Percentiles rank a stretch among this genome's conserved stretches.
Conservation (phyloP, 2,329 filamentous ascomycete species). For the Lasiodiplodia sp. region DNA sequence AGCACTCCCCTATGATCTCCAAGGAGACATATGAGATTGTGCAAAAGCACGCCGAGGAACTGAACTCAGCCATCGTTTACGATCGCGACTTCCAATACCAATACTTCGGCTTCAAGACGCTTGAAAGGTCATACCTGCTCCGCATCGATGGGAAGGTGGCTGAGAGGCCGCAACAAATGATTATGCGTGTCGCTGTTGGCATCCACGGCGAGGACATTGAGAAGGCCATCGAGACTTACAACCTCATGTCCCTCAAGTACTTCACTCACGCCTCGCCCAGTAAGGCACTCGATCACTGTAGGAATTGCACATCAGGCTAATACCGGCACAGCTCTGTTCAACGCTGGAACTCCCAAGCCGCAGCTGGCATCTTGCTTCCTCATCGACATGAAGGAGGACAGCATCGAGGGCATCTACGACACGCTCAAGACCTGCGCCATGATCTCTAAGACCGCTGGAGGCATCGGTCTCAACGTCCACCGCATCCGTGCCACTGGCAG, state of each 20-base stretch:
- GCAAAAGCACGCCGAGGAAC: slow-evolving; percentile 94
- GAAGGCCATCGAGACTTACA: slow-evolving; percentile 95
- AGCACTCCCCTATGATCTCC: slow-evolving; percentile 91
- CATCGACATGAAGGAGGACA: slow-evolving; percentile 99
- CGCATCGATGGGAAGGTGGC: slow-evolving; percentile 95
- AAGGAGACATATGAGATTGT: slow-evolving; percentile 88
- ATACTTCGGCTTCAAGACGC: slow-evolving; percentile 99
- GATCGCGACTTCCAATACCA: slow-evolving; percentile 99
- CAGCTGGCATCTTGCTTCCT: slow-evolving; percentile 99
- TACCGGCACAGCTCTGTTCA: slow-evolving; percentile 78
- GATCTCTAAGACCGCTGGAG: slow-evolving; percentile 99
- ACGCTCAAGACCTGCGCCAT: slow-evolving; percentile 99
- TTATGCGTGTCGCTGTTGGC: slow-evolving; percentile 98
- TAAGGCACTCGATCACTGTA: background rate
- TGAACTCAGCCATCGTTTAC: slow-evolving; percentile 98
- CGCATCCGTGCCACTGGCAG: slow-evolving; percentile 96
- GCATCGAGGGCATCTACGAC: slow-evolving; percentile 98
- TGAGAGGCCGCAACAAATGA: slow-evolving; percentile 98
- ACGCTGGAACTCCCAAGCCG: slow-evolving; percentile 91
- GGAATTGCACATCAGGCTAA: background rate
- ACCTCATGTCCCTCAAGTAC: slow-evolving; percentile 98
- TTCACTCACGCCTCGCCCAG: slow-evolving; percentile 94
- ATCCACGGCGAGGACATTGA: slow-evolving; percentile 97
- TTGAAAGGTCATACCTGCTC: slow-evolving; percentile 96
- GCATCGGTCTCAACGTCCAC: slow-evolving; percentile 96